Percentiles rank a stretch among this genome's conserved stretches.
Conservation (phyloP, 2,329 filamentous ascomycete genomes). For the Neocatenulostroma microsporum region DNA sequence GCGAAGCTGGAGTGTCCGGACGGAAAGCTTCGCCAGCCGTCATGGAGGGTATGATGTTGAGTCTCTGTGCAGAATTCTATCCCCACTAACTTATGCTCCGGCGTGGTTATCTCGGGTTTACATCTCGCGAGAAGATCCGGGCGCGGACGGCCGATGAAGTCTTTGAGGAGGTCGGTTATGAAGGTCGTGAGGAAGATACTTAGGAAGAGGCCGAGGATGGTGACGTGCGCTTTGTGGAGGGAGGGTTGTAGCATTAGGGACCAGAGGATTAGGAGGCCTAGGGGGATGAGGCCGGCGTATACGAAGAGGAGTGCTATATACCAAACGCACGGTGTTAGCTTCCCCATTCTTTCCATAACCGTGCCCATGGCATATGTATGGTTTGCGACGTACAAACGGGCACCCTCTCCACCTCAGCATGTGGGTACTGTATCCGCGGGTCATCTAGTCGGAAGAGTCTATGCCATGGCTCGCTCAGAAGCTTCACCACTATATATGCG, state of each 20-base stretch:
- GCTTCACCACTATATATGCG: constrained; percentile 55
- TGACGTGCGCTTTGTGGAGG: constrained; percentile 75
- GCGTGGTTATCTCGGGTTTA: constrained; percentile 55
- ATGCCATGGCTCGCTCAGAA: constrained; percentile 77
- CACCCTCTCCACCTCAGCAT: constrained; percentile 77
- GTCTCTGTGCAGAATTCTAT: constrained; percentile 66
- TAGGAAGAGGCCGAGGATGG: constrained; percentile 71
- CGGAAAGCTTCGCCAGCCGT: constrained; percentile 78
- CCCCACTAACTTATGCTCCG: constrained; percentile 49
- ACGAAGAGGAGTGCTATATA: constrained; percentile 68
- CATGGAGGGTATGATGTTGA: constrained; percentile 61
- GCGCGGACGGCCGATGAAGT: constrained; percentile 71
- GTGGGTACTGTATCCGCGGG: constrained; percentile 73
- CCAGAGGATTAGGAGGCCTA: constrained; percentile 59
- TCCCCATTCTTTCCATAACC: no score
- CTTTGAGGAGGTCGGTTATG: constrained; percentile 86
- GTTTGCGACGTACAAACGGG: constrained; percentile 60
- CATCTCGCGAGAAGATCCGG: constrained; percentile 87
- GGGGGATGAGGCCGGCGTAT: constrained; percentile 67
- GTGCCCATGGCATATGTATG: no score
- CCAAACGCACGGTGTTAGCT: no score
- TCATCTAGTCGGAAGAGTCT: constrained; percentile 90
- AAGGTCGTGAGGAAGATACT: constrained; percentile 66
- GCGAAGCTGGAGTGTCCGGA: constrained; percentile 73
- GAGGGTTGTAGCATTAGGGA: constrained; percentile 55